Evolutionary conservation across 164 flowering plant species (phyloP), one percentile per base, ranked within the genome.

Genomic region (Hamamelis virginiana): DNA sequence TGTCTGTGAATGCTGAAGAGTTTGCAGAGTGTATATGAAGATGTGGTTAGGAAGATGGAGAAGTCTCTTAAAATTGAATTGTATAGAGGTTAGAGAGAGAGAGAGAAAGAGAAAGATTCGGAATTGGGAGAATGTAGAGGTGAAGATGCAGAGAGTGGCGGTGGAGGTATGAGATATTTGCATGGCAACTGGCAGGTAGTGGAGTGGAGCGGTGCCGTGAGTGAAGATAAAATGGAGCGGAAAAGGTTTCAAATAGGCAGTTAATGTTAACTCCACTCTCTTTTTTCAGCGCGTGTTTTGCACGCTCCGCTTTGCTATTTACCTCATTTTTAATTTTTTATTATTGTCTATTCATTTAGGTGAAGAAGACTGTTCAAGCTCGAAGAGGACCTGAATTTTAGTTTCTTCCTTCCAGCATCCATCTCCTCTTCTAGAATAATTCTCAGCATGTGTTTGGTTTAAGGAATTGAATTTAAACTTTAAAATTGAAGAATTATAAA

Each of bases 151-250:
- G 58, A 19, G 9, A 1, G 27, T 15, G 25, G 27, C 25, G 11
- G 27, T 18, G 50, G 11, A 14, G 3, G 12, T 62, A 9, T 47
- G 25, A 48, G 67, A 47, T 47, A 48, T 47, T 64, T 64, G 67
- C 67, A 64, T 64, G 67, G 67, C 41, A 48, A 0, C 8, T 64
- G 56, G 56, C 27, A 26, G 56, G 21, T 64, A 64, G 67, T 25
- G 41, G 56, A 48, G 15, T 27, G 55, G 23, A 1, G 21, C 25
- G 10, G 22, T 3, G 38, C 14, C 11, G 4, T 15, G n/a, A 21
- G 50, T 61, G 65, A 15, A 45, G 13, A 18, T 41, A 62, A 43
- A 41, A 62, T 21, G 47, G 65, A 21, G 48, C 48, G 50, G 48
- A 43, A 43, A 62, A 19, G 0, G 50, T 19, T 62, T 62, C 27